Percentiles rank a stretch among this genome's conserved stretches.
Evolutionary conservation across 1,139 yeast genomes (phyloP).

Genomic region (Ashbya aceris): DNA sequence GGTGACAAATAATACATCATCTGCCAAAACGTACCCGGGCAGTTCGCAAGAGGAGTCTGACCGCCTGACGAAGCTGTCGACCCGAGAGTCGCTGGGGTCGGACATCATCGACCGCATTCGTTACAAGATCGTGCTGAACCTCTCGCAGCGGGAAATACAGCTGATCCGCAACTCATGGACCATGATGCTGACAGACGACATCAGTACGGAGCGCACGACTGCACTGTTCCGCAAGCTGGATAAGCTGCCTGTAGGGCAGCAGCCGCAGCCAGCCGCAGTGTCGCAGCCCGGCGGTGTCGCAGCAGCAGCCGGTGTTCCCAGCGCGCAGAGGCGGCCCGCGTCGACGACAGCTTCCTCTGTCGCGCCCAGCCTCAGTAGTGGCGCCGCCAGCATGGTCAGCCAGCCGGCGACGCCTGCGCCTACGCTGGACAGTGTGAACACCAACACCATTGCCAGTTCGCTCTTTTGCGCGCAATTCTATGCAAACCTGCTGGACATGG

Average conservation of each 20-base stretch:
- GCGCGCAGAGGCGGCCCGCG: too few relatives aligned
- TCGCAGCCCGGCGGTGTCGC: too few relatives aligned
- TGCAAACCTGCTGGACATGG: conserved; percentile 47
- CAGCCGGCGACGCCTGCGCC: too few relatives aligned
- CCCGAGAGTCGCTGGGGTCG: conserved; percentile 9
- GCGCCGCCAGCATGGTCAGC: too few relatives aligned
- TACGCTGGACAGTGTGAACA: not conserved
- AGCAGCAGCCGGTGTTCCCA: too few relatives aligned
- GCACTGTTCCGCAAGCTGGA: conserved; percentile 11
- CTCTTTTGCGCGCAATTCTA: conserved; percentile 56
- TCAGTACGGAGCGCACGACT: conserved; percentile 8
- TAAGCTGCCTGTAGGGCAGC: not conserved
- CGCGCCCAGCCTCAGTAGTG: too few relatives aligned
- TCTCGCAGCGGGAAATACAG: conserved; percentile 32
- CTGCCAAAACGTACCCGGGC: not conserved
- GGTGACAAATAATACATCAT: not conserved
- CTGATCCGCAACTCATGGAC: conserved; percentile 36
- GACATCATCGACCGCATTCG: conserved; percentile 14
- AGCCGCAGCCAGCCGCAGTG: too few relatives aligned
- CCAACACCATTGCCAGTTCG: conserved; percentile 36
- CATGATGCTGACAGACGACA: conserved; percentile 28
- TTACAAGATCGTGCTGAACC: conserved; percentile 27
- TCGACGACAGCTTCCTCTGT: too few relatives aligned
- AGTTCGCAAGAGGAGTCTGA: conserved; percentile 8
- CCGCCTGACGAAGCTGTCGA: conserved; percentile 7